phyloP scores from a whole-genome alignment of 345 rosid genomes.

The Gossypium raimondii region DNA sequence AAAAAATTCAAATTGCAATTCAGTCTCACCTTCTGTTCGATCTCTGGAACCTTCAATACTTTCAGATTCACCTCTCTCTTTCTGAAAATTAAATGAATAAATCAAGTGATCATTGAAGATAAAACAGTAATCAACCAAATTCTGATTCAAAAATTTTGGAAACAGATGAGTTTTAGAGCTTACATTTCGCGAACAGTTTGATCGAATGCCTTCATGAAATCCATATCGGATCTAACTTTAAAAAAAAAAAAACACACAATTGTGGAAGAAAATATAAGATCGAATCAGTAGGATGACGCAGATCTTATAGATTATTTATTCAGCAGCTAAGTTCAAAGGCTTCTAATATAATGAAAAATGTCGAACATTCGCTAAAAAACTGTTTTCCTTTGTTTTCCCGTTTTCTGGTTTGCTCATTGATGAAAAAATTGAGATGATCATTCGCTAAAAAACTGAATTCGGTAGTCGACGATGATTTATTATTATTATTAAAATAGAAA shows the following conservation, averaged over 20 bases:
- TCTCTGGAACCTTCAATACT: slow-evolving; percentile 91
- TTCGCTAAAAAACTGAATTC: no score
- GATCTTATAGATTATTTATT: neutral
- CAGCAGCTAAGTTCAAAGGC: no score
- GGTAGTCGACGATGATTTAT: no score
- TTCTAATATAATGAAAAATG: no score
- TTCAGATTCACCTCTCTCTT: slow-evolving; percentile 96
- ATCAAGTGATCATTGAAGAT: slow-evolving; percentile 9
- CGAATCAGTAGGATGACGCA: neutral
- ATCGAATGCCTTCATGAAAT: slow-evolving; percentile 64
- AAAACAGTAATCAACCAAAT: neutral
- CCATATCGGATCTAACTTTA: neutral
- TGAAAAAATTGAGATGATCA: no score
- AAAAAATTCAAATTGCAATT: neutral
- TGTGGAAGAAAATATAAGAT: neutral
- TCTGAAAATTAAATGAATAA: slow-evolving; percentile 34
- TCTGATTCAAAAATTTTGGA: neutral
- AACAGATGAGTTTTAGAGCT: slow-evolving; percentile 15
- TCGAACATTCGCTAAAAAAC: no score
- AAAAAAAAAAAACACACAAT: neutral
- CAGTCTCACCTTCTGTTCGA: slow-evolving; percentile 18
- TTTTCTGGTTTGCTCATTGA: no score
- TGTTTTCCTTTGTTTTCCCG: no score
- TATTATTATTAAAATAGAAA: no score
- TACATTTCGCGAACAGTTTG: slow-evolving; percentile 97